Percentiles rank a stretch among this genome's conserved stretches.
Evolutionary conservation across 2,329 filamentous ascomycete genomes (phyloP).

Genomic region (Penicillium crustosum): DNA sequence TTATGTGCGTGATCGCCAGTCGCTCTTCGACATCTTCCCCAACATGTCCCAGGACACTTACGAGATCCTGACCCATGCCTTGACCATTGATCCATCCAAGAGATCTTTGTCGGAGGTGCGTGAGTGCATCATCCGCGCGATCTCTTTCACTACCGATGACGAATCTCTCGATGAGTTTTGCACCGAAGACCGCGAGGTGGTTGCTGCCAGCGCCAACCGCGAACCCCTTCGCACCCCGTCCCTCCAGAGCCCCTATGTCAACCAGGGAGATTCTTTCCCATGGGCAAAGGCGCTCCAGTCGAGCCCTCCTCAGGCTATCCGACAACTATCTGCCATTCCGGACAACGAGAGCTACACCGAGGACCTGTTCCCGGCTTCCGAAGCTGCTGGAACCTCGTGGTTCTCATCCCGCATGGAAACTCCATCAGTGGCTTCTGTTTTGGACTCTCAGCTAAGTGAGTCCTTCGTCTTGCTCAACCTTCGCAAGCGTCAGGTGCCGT

Average conservation of each 20-base stretch:
- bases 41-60: constrained; percentile 98
- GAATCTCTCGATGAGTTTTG: constrained; percentile 93
- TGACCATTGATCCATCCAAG: constrained; percentile 87
- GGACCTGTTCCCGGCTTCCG: constrained; percentile 80
- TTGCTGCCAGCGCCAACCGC: constrained; percentile 80
- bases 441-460: constrained; percentile 76
- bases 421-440: constrained; percentile 77
- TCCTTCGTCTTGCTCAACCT: constrained; percentile 76
- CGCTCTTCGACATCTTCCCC: constrained; percentile 95
- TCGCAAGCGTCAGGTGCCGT: constrained; percentile 42
- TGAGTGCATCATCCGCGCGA: constrained; percentile 72
- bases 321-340: constrained; percentile 83
- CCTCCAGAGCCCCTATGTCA: constrained; percentile 80
- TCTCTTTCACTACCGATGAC: constrained; percentile 92
- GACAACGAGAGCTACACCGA: constrained; percentile 76
- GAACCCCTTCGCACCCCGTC: constrained; percentile 95
- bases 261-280: constrained; percentile 77
- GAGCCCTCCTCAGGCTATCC: constrained; percentile 66
- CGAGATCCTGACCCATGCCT: constrained; percentile 84
- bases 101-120: constrained; percentile 77
- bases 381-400: constrained; percentile 66
- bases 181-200: constrained; percentile 71
- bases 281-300: constrained; percentile 90
- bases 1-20: constrained; percentile 90
- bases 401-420: constrained; percentile 74